Percentiles rank a stretch among this genome's conserved stretches.
Conservation (phyloP, 1,139 yeast species). For the Sugiyamaella paludigena region DNA sequence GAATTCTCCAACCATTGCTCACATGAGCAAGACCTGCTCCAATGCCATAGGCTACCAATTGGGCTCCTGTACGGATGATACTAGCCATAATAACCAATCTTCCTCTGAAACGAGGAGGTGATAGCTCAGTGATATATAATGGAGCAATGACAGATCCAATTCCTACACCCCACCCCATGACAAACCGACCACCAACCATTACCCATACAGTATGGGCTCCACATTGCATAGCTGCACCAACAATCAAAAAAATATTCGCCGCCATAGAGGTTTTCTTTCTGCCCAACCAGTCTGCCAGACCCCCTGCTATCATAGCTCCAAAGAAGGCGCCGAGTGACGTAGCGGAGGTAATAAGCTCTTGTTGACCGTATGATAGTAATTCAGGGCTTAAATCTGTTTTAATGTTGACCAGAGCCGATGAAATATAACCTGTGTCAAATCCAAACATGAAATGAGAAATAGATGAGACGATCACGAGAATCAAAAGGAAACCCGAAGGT, state of each 20-base stretch:
- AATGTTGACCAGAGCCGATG: constrained; percentile 85
- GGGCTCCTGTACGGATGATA: constrained; percentile 85
- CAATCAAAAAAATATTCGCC: constrained; percentile 71
- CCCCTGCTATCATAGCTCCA: constrained; percentile 74
- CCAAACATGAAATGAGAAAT: constrained; percentile 96
- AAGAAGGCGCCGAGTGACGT: constrained; percentile 89
- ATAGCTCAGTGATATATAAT: constrained; percentile 82
- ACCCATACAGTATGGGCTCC: constrained; percentile 81
- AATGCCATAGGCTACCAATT: constrained; percentile 84
- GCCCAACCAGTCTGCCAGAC: constrained; percentile 76
- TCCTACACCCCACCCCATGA: constrained; percentile 96
- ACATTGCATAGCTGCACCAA: constrained; percentile 82
- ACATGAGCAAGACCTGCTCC: constrained; percentile 84
- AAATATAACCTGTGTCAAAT: constrained; percentile 93
- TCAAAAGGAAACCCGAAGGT: constrained; percentile 42
- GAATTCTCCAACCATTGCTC: constrained; percentile 85
- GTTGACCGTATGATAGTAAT: constrained; percentile 66
- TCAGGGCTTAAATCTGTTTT: constrained; percentile 53
- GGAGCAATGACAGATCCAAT: constrained; percentile 91
- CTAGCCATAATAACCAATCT: constrained; percentile 58
- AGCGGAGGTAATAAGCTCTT: constrained; percentile 91
- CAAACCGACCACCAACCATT: constrained; percentile 85
- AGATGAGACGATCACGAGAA: constrained; percentile 78
- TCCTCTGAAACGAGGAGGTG: constrained; percentile 90
- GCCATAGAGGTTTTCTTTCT: constrained; percentile 76